Base-by-base conservation (phyloP, 192 early-diverging fungal genomes). In the Paraglomus brasilianum region DNA sequence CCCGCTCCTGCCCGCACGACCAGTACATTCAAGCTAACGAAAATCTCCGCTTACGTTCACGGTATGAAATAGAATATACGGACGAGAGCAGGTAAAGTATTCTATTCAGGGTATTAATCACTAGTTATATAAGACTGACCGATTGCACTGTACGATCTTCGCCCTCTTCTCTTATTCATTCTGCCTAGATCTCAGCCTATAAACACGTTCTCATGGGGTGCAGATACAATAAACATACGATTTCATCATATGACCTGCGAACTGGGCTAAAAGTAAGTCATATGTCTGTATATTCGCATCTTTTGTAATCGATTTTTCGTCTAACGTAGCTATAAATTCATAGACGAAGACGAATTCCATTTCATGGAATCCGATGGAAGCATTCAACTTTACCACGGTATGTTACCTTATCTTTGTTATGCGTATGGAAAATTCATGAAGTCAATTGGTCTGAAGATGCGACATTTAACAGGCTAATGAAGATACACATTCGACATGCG, bases 401-500 rank as follows among this genome's bases (percentile, higher is more conserved):
- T 44, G 72, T 76, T 19, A 76, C 15, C 43, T 75, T 43, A 15
- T 44, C 22, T 52, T 36, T 70, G 41, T 49, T 40, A 22, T 61
- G 7, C 14, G n/a, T n/a, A 44, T 69, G 21, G 39, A 0, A 14
- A 48, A 48, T 8, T n/a, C 15, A 57, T 19, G n/a, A 0, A 40
- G 38, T 41, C 17, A 60, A 42, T 60, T 41, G 19, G 17, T 30
- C 42, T 6, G 11, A 11, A 24, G 15, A 62, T 62, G 11, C 21
- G 40, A 47, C 48, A n/a, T 55, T n/a, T 61, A 47, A 8, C 62
- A 83, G 72, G 97, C 93, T 24, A 99, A 92, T 82, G 97, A 99
- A 81, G 95, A 99, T 99, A 99, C 77, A 90, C 86, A 7, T 99
- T 96, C 74, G 97, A 99, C 77, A 98, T 99, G 96, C 87, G 97